Evolutionary conservation across 495 filamentous ascomycete genomes (phyloP).

Genomic region (Cercophora scortea): DNA sequence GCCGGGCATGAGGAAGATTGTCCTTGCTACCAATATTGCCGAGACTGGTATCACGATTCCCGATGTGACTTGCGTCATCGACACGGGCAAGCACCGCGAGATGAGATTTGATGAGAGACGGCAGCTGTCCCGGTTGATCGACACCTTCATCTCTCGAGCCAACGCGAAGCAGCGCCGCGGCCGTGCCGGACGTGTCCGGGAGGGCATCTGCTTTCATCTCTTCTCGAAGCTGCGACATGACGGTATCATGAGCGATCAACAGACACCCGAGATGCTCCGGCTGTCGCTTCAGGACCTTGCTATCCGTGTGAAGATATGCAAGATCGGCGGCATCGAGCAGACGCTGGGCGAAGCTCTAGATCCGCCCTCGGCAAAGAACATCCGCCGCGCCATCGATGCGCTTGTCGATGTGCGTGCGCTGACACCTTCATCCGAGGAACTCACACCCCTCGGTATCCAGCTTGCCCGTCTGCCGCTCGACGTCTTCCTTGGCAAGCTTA

Average conservation of each 20-base stretch:
- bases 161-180: slow-evolving; percentile 93
- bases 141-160: slow-evolving; percentile 86
- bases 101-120: slow-evolving; percentile 91
- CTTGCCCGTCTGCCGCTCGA: slow-evolving; percentile 84
- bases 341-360: slow-evolving; percentile 86
- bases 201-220: slow-evolving; percentile 89
- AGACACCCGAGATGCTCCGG: slow-evolving; percentile 91
- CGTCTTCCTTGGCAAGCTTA: slow-evolving; percentile 88
- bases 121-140: slow-evolving; percentile 81
- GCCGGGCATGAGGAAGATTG: slow-evolving; percentile 75
- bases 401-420: slow-evolving; percentile 89
- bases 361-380: slow-evolving; percentile 82
- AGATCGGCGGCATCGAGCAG: slow-evolving; percentile 82
- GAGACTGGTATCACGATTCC: slow-evolving; percentile 97
- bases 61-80: slow-evolving; percentile 90
- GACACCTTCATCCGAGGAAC: slow-evolving; percentile 59
- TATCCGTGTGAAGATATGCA: slow-evolving; percentile 95
- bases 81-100: slow-evolving; percentile 91
- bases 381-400: slow-evolving; percentile 83
- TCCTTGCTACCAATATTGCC: slow-evolving; percentile 92
- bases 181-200: slow-evolving; percentile 90
- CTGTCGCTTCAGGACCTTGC: slow-evolving; percentile 90
- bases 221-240: slow-evolving; percentile 88
- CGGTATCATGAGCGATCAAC: slow-evolving; percentile 69
- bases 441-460: slow-evolving; percentile 80